A percentile compares a stretch with the other conserved stretches of the same genome.
Conservation (phyloP, 2,329 filamentous ascomycete species). For the Aschersonia sp. region DNA sequence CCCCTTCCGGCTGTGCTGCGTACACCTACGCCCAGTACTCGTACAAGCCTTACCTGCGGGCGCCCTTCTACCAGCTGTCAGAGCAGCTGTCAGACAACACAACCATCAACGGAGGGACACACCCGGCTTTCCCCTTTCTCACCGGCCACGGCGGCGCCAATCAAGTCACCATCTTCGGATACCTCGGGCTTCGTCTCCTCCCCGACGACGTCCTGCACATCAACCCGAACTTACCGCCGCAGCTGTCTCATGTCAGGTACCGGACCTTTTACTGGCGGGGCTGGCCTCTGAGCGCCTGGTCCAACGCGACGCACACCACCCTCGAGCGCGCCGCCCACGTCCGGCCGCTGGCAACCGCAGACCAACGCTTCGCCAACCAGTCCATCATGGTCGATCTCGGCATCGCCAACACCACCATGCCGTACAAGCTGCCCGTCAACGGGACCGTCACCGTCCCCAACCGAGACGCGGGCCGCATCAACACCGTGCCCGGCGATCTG, state of each 20-base stretch:
- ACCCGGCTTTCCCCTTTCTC: conserved; percentile 54
- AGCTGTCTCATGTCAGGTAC: conserved; percentile 33
- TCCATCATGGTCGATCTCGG: conserved; percentile 43
- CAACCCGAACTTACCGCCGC: conserved; percentile 45
- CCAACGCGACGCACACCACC: conserved; percentile 12
- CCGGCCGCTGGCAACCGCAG: conserved; percentile 32
- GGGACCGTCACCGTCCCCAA: conserved; percentile 41
- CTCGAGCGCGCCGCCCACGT: conserved; percentile 10
- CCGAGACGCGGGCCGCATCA: conserved; percentile 30
- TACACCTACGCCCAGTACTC: conserved; percentile 54
- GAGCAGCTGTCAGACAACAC: conserved; percentile 51
- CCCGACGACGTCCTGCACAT: conserved; percentile 41
- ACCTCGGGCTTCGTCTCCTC: conserved; percentile 46
- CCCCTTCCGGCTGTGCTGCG: conserved; percentile 50
- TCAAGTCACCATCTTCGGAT: conserved; percentile 52
- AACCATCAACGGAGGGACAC: conserved; percentile 34
- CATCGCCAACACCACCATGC: conserved; percentile 22
- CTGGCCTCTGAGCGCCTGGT: conserved; percentile 8
- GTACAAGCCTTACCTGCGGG: conserved; percentile 46
- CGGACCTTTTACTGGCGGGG: conserved; percentile 16
- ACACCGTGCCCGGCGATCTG: conserved; percentile 40
- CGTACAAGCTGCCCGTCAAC: conserved; percentile 30
- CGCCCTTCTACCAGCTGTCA: conserved; percentile 56
- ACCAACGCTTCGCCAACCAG: conserved; percentile 33
- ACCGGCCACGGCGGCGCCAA: conserved; percentile 59